Evolutionary conservation across 176 grass and related monocot genomes (phyloP).

Genomic region (Triticum aestivum): DNA sequence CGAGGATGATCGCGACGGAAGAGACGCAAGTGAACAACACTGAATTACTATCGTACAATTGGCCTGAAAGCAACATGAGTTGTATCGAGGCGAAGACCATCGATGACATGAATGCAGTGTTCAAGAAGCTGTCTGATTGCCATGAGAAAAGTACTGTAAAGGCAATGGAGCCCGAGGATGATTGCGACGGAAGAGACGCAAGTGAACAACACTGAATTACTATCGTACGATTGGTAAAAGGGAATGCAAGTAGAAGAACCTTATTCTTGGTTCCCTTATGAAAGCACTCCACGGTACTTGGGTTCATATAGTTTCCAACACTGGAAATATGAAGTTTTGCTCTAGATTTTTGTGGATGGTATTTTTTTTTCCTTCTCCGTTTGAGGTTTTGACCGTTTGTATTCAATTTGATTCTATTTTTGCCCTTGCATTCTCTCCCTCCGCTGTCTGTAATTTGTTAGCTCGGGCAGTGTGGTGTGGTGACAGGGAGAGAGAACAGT

Average conservation of each 20-base stretch:
- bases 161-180: not conserved
- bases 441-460: constrained; percentile 28
- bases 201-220: constrained; percentile 24
- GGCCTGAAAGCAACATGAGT: constrained; percentile 1
- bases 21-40: constrained; percentile 21
- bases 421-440: constrained; percentile 4
- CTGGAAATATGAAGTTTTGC: constrained; percentile 47
- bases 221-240: not conserved
- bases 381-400: constrained; percentile 33
- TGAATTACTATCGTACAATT: not conserved
- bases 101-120: constrained; percentile 24
- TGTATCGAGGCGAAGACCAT: constrained; percentile 37
- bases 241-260: not conserved
- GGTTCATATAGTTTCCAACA: constrained; percentile 35
- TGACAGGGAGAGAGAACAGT: constrained; percentile 15
- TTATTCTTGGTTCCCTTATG: not conserved
- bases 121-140: constrained; percentile 28
- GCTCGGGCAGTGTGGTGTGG: constrained; percentile 15
- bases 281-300: not conserved
- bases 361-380: constrained; percentile 3
- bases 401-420: constrained; percentile 26
- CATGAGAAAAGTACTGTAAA: constrained; percentile 15
- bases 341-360: constrained; percentile 48
- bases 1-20: not conserved
- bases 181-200: not conserved